Evolutionary conservation across 2,329 filamentous ascomycete species (phyloP), one percentile per base, ranked within the genome.

Genomic region (Verticillium albo-atrum): DNA sequence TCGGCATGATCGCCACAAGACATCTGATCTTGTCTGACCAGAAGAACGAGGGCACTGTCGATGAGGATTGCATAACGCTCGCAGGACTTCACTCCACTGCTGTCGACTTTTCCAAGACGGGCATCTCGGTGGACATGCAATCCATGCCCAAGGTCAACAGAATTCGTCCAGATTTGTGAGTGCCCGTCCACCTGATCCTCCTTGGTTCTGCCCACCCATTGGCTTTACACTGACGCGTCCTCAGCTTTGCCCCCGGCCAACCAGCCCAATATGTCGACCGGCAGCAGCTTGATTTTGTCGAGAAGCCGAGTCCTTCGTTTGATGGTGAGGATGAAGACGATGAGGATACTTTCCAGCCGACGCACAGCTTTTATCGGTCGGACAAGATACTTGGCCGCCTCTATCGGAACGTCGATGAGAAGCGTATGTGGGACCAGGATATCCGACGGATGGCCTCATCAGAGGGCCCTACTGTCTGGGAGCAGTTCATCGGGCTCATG

Each of bases 71-170:
- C 60, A 57, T 75, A 14, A 70, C 66, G 1, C 76, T 91, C 17
- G 88, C 89, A 0, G 77, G 79, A 62, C 72, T 92, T 67, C 86
- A 89, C 64, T 92, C 89, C 0, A 86, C 81, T 0, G 89, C 88
- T 0, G 89, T 92, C 0, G 89, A 92, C 69, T 92, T 89, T 65
- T 90, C 88, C 3, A 91, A 92, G 71, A 90, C 88, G 0, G 90
- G 91, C 0, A 84, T 88, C 27, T 71, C 80, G 0, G 85, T 86
- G 6, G 72, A 81, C 6, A 68, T 82, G 35, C 69, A 61, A 0
- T 65, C 75, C 1, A 71, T 86, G 17, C 81, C 79, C 1, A 72
- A 63, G 20, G 59, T 72, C 12, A 71, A 69, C 4, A 71, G 66
- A 9, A 77, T 67, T 42, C 76, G 82, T 0, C 83, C 83, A 0